phyloP scores from a whole-genome alignment of 164 flowering plant species.

The Buxus sempervirens region DNA sequence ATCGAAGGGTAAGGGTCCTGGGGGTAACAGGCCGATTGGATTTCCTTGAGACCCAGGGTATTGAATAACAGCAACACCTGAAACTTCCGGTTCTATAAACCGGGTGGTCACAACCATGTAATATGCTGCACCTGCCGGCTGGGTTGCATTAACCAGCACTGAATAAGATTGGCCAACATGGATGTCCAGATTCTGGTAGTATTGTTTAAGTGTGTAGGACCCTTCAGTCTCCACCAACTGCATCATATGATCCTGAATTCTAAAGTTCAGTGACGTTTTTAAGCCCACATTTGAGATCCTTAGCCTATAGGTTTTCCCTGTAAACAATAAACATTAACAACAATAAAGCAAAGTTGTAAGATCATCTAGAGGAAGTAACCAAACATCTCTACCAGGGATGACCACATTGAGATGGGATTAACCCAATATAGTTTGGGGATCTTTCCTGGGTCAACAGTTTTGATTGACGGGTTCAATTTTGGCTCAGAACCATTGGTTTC shows the following conservation, averaged over 20 bases:
- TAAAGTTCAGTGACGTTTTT: slow-evolving; percentile 35
- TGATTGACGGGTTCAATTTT: too few species aligned
- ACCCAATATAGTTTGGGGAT: too few species aligned
- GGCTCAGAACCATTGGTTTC: too few species aligned
- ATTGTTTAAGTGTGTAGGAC: slow-evolving; percentile 28
- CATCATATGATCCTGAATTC: slow-evolving; percentile 39
- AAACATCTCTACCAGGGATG: too few species aligned
- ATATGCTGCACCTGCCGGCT: slow-evolving; percentile 17
- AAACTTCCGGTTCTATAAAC: slow-evolving; percentile 17
- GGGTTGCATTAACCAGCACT: slow-evolving; percentile 30
- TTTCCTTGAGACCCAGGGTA: slow-evolving; percentile 21
- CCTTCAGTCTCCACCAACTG: slow-evolving; percentile 43
- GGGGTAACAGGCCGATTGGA: slow-evolving; percentile 18
- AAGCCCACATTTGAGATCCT: slow-evolving; percentile 48
- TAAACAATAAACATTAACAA: too few species aligned
- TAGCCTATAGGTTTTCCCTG: slow-evolving; percentile 37
- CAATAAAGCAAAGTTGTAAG: too few species aligned
- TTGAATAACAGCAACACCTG: slow-evolving; percentile 22
- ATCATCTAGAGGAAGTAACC: too few species aligned
- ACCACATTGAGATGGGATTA: too few species aligned
- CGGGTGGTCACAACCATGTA: slow-evolving; percentile 39
- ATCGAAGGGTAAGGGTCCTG: slow-evolving; percentile 26
- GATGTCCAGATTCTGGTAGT: slow-evolving; percentile 28
- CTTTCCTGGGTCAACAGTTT: too few species aligned
- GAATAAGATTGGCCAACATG: slow-evolving; percentile 42